A percentile compares a stretch with the other conserved stretches of the same genome.
Evolutionary conservation across 139 green algal genomes (phyloP).

Genomic region (Tetratostichococcus sp.): DNA sequence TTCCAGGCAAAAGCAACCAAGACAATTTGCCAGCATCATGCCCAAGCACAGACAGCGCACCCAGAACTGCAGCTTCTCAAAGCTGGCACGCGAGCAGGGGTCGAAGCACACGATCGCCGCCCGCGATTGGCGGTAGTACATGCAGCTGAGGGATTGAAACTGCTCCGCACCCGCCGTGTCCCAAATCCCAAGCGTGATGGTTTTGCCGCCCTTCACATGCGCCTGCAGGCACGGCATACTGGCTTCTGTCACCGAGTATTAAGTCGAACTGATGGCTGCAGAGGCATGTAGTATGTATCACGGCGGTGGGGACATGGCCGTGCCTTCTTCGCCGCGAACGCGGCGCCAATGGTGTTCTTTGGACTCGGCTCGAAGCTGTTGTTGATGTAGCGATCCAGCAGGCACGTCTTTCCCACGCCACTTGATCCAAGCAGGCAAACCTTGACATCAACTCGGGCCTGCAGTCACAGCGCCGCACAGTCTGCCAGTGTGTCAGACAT

Average conservation of each 20-base stretch:
- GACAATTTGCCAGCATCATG: too few species aligned
- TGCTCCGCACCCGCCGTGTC: constrained; percentile 28
- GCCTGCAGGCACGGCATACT: constrained; percentile 2
- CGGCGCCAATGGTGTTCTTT: constrained; percentile 28
- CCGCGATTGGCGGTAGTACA: background rate
- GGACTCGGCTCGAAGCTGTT: constrained; percentile 4
- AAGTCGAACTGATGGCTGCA: too few species aligned
- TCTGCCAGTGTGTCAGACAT: too few species aligned
- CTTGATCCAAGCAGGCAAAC: constrained; percentile 11
- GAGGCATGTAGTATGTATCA: too few species aligned
- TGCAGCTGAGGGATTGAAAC: constrained; percentile 20
- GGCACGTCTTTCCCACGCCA: constrained; percentile 18
- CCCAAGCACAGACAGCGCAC: background rate
- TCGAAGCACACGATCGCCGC: constrained; percentile 20
- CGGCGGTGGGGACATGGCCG: too few species aligned
- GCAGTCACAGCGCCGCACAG: background rate
- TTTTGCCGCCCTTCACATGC: background rate
- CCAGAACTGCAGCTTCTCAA: constrained; percentile 19
- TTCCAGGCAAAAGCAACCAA: too few species aligned
- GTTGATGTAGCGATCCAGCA: constrained; percentile 21
- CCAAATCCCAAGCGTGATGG: constrained; percentile 21
- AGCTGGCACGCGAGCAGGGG: constrained; percentile 7
- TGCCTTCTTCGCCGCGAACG: constrained; percentile 28
- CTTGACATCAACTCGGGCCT: constrained; percentile 23
- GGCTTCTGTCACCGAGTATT: background rate